phyloP scores from a whole-genome alignment of 176 grass and related monocot species.

The Oryza meyeriana region DNA sequence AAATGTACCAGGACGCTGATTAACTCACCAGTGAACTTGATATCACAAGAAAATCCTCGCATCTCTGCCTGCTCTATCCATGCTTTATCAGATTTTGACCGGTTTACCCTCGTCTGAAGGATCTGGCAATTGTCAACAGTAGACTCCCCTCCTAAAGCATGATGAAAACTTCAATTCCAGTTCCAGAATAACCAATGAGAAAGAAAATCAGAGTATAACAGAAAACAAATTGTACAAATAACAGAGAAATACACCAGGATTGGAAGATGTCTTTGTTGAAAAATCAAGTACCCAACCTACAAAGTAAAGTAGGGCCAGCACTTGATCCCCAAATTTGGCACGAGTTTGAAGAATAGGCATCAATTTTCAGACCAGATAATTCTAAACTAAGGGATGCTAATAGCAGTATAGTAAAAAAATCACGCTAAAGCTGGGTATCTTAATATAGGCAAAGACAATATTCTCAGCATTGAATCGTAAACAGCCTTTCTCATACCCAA shows the following conservation, averaged over 20 bases:
- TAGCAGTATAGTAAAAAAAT: background rate
- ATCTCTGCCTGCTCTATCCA: slow-evolving; percentile 72
- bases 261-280: background rate
- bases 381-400: background rate
- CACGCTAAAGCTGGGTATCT: background rate
- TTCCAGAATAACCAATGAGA: background rate
- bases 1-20: background rate
- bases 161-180: background rate
- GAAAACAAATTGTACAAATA: background rate
- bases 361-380: background rate
- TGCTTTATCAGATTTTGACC: slow-evolving; percentile 81
- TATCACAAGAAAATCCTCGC: slow-evolving; percentile 79
- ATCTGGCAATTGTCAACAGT: slow-evolving; percentile 91
- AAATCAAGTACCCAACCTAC: background rate
- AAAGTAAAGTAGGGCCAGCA: background rate
- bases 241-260: background rate
- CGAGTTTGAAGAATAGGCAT: background rate
- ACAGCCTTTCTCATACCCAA: too few species aligned
- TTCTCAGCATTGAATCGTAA: background rate
- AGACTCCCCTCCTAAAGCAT: slow-evolving; percentile 69
- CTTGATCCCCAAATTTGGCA: background rate
- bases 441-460: background rate
- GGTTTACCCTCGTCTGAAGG: slow-evolving; percentile 86
- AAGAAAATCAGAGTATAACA: background rate
- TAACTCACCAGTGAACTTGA: slow-evolving; percentile 78